These are phyloP conservation scores for Malus sylvestris DNA, from an alignment of 306 rosid genomes.

Conservation along the genomic window DNA sequence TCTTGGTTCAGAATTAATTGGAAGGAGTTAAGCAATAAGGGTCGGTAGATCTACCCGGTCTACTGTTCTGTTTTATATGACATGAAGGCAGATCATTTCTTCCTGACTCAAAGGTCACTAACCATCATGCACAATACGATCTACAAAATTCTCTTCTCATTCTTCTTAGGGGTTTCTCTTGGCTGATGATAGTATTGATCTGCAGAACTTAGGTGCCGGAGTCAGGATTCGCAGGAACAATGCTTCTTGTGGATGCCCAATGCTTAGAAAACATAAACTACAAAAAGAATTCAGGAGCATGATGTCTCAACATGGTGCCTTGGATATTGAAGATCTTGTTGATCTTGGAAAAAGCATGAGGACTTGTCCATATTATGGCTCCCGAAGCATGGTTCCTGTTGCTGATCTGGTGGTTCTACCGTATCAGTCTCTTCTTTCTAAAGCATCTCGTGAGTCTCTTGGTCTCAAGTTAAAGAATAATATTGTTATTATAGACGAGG, in stretches of 20 bases:
- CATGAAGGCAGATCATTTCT: constrained; percentile 7
- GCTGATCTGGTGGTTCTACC: constrained; percentile 96
- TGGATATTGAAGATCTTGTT: constrained; percentile 95
- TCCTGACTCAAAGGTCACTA: not conserved
- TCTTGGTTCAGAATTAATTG: not conserved
- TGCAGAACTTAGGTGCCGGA: constrained; percentile 58
- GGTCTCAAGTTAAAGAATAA: constrained; percentile 73
- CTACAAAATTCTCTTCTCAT: not conserved
- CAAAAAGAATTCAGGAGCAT: constrained; percentile 61
- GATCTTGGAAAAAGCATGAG: constrained; percentile 69
- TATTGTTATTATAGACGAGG: constrained; percentile 81
- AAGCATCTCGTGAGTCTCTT: constrained; percentile 93
- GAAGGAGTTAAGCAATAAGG: not conserved
- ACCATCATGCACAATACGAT: not conserved
- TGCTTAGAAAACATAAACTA: constrained; percentile 67
- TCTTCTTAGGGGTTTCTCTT: constrained; percentile 5
- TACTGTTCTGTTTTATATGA: not conserved
- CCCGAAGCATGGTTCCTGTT: constrained; percentile 66
- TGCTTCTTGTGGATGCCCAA: constrained; percentile 82
- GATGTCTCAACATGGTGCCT: constrained; percentile 63
- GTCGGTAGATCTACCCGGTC: not conserved
- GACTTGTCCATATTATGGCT: constrained; percentile 91
- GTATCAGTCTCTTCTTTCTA: constrained; percentile 88
- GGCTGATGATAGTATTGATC: constrained; percentile 23
- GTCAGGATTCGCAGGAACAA: constrained; percentile 52